These are phyloP conservation scores for Globisporangium ultimum DNA, from an alignment of 352 stramenopile genomes.

Conservation along the genomic window DNA sequence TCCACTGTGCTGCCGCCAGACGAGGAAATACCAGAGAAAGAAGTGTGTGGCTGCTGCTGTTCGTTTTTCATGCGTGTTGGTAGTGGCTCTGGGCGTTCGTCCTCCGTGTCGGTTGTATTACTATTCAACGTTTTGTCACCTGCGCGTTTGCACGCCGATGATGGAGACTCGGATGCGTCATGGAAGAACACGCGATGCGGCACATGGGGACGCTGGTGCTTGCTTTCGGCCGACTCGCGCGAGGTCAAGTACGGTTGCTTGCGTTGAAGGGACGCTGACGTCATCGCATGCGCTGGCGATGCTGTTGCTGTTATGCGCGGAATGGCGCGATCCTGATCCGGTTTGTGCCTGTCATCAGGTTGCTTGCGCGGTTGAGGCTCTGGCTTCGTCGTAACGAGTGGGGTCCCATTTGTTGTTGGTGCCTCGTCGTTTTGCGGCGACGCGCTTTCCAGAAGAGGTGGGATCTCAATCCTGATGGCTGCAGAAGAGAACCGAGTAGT, in stretches of 20 bases:
- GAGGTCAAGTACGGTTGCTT: conserved; percentile 15
- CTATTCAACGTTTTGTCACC: too few species aligned
- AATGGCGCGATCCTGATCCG: neutral
- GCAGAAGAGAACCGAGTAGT: neutral
- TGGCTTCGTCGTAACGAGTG: too few species aligned
- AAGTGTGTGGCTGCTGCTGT: too few species aligned
- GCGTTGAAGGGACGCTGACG: conserved; percentile 13
- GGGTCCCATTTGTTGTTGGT: neutral
- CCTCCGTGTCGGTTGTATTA: neutral
- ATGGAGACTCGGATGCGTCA: neutral
- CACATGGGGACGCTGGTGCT: neutral
- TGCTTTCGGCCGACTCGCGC: neutral
- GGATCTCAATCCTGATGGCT: conserved; percentile 16
- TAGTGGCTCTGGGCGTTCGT: neutral
- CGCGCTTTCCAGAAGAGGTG: conserved; percentile 1
- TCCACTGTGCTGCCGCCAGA: too few species aligned
- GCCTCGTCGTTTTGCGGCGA: neutral
- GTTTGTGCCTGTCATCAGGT: conserved; percentile 13
- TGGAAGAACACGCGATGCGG: conserved; percentile 12
- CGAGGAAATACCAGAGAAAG: too few species aligned
- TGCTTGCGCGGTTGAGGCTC: too few species aligned
- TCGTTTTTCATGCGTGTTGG: neutral
- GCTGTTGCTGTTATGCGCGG: neutral
- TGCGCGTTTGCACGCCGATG: neutral
- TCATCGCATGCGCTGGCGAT: conserved; percentile 5